Evolutionary conservation across 176 grass and related monocot genomes (phyloP).

Genomic region (Tillandsia leiboldiana): DNA sequence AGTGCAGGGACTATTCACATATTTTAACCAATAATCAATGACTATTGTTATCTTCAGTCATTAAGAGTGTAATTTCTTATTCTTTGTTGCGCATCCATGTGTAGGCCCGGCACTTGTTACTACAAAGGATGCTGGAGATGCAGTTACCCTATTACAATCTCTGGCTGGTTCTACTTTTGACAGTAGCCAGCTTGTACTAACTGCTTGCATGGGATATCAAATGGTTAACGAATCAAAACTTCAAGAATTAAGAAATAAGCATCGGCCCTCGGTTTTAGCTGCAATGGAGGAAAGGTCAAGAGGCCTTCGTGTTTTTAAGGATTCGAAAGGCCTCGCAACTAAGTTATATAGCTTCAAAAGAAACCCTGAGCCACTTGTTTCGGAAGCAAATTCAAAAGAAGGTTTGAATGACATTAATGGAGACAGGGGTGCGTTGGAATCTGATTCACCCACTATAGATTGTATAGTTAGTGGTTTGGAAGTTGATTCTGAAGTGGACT

Average conservation of each 20-base stretch:
- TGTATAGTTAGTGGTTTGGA: constrained; percentile 46
- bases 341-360: constrained; percentile 84
- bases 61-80: not conserved
- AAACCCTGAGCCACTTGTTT: constrained; percentile 59
- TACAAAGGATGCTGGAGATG: constrained; percentile 96
- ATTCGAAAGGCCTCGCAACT: constrained; percentile 67
- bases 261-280: constrained; percentile 77
- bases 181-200: constrained; percentile 96
- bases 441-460: constrained; percentile 33
- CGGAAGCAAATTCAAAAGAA: constrained; percentile 36
- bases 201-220: constrained; percentile 97
- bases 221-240: constrained; percentile 61
- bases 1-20: too few species aligned
- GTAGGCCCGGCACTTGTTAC: constrained; percentile 93
- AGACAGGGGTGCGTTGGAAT: constrained; percentile 36
- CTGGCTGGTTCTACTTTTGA: constrained; percentile 96
- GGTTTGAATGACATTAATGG: constrained; percentile 20
- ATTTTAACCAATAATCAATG: not conserved
- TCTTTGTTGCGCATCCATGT: constrained; percentile 8
- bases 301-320: constrained; percentile 55
- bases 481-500: constrained; percentile 58
- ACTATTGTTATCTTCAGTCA: not conserved
- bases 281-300: constrained; percentile 87
- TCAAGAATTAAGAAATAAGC: constrained; percentile 75
- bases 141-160: constrained; percentile 87